Conservation (phyloP, 805 yeast species). For the Priceomyces fermenticarens region DNA sequence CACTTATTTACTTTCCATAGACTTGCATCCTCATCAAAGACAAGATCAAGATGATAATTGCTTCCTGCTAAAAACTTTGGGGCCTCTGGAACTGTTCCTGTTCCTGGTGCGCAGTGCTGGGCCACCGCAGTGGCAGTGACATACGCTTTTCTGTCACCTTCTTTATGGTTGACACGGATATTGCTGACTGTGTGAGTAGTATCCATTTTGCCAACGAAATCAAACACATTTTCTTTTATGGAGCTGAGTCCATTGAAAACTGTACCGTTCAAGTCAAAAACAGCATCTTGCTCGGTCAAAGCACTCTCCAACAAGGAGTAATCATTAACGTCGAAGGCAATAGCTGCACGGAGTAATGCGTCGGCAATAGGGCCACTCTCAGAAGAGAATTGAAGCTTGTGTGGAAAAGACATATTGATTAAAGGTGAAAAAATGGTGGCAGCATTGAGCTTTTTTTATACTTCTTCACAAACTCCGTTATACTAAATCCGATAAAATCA, state of each 20-base stretch:
- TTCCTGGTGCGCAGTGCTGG: conserved; percentile 3
- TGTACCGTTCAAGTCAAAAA: not conserved
- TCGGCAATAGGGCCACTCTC: conserved; percentile 1
- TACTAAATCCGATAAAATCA: too few species aligned
- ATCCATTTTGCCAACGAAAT: conserved; percentile 3
- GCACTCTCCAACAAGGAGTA: not conserved
- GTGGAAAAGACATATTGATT: not conserved
- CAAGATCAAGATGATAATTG: not conserved
- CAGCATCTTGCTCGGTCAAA: not conserved
- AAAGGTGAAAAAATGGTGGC: too few species aligned
- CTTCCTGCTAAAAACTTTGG: conserved; percentile 3
- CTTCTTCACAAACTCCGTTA: too few species aligned
- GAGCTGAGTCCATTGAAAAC: not conserved
- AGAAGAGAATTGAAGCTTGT: not conserved
- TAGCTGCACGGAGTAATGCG: not conserved
- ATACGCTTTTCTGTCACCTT: not conserved
- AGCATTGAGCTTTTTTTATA: too few species aligned
- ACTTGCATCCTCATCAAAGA: not conserved
- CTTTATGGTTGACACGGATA: conserved; percentile 2
- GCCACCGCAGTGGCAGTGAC: conserved; percentile 1
- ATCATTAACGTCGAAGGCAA: conserved; percentile 1
- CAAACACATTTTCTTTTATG: not conserved
- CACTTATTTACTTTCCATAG: not conserved
- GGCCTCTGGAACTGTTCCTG: not conserved
- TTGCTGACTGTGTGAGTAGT: conserved; percentile 2